Conservation (phyloP, 495 filamentous ascomycete genomes). For the Jackrogersella minutella region DNA sequence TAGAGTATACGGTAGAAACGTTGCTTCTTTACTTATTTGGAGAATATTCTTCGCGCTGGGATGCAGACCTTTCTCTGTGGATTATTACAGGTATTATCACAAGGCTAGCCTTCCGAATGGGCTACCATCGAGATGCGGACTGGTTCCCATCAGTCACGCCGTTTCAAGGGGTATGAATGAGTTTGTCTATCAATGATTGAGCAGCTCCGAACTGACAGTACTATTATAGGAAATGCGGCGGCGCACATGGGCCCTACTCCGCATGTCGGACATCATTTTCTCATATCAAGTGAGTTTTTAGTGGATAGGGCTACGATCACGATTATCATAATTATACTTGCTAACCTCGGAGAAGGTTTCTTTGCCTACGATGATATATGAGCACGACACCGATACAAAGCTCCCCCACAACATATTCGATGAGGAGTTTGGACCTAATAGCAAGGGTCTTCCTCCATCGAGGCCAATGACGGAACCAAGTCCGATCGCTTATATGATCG, state of each 20-base stretch:
- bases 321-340: not conserved
- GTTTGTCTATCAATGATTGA: not conserved
- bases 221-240: conserved; percentile 77
- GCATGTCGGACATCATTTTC: conserved; percentile 82
- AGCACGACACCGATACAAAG: conserved; percentile 82
- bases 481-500: conserved; percentile 86
- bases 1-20: conserved; percentile 86
- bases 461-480: conserved; percentile 81
- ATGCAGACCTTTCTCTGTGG: conserved; percentile 84
- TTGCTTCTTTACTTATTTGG: conserved; percentile 85
- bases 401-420: conserved; percentile 92
- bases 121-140: conserved; percentile 91
- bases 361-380: conserved; percentile 86
- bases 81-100: conserved; percentile 81
- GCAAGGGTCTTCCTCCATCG: conserved; percentile 76
- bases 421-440: conserved; percentile 87
- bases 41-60: conserved; percentile 78
- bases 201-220: conserved; percentile 7
- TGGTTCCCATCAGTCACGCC: conserved; percentile 83
- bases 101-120: conserved; percentile 90
- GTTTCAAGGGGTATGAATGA: conserved; percentile 70
- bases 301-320: not conserved
- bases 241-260: conserved; percentile 85
- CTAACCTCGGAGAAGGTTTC: conserved; percentile 60
- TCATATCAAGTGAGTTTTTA: conserved; percentile 72